Evolutionary conservation across 179 eudicot species (phyloP), one percentile per base, ranked within the genome.

Genomic region (Beta corolliflora): DNA sequence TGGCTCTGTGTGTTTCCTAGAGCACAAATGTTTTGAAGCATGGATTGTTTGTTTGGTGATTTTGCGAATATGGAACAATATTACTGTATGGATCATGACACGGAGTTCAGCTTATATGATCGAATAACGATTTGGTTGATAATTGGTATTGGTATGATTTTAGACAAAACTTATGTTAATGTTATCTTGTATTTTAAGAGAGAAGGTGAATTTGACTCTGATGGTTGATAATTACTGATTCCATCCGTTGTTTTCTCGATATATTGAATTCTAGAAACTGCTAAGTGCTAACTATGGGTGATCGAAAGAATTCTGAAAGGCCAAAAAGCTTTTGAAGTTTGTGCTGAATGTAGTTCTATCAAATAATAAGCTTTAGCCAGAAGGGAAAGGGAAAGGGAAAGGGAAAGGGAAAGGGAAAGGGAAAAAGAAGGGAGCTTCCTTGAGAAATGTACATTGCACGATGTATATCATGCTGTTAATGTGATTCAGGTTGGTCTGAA

Each of bases 391-490:
- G 25, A 25, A 25, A 25, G 16, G n/a, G 8, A 48, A 48, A 48
- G 53, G 53, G 53, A 48, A 25, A 25, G 25, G 25, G 25, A 25
- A 25, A 25, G 16, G n/a, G 8, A 48, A 48, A 48, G 53, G 53
- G 53, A 48, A 18, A 18, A 23, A 0, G 36, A 29, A 25, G 15
- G 48, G 2, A 29, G 67, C 31, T 74, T 65, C 31, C 12, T 45
- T 36, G 23, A 67, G 60, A 73, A n/a, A 66, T 80, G 63, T 73
- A 73, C n/a, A 52, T 46, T 58, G 81, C 58, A 63, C 29, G 16
- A 78, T 66, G 52, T 31, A 23, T 36, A 48, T 12, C 60, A 71
- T 29, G 12, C 65, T 16, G 36, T 46, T 79, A 14, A 46, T 19
- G 10, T 58, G 44, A 15, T 70, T 58, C 8, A 48, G n/a, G 1